phyloP scores from a whole-genome alignment of 192 early-diverging fungal species.

The Coemansia sp. region DNA sequence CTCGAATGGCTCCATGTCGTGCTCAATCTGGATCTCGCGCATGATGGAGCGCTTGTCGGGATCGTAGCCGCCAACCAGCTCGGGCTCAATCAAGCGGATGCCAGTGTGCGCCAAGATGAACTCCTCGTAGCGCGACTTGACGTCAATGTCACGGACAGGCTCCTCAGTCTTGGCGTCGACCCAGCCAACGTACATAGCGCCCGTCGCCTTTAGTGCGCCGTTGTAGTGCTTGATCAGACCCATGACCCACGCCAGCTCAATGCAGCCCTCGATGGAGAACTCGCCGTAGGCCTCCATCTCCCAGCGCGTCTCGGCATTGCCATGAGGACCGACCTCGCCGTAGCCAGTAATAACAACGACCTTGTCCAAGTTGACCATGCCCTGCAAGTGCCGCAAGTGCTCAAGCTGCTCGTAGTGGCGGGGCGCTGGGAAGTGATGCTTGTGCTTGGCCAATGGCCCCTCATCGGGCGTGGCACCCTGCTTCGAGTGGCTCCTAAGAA shows the following conservation, averaged over 20 bases:
- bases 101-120: slow-evolving; percentile 81
- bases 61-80: slow-evolving; percentile 83
- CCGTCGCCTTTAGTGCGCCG: slow-evolving; percentile 15
- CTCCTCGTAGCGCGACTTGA: slow-evolving; percentile 90
- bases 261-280: slow-evolving; percentile 63
- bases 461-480: neutral
- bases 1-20: slow-evolving; percentile 89
- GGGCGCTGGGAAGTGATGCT: slow-evolving; percentile 80
- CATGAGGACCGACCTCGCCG: slow-evolving; percentile 92
- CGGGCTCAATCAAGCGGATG: slow-evolving; percentile 78
- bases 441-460: slow-evolving; percentile 83
- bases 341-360: slow-evolving; percentile 93
- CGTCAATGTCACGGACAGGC: slow-evolving; percentile 83
- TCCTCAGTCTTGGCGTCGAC: slow-evolving; percentile 84
- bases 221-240: slow-evolving; percentile 89
- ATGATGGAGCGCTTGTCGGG: slow-evolving; percentile 81
- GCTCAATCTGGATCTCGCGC: slow-evolving; percentile 88
- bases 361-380: slow-evolving; percentile 90
- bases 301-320: slow-evolving; percentile 92
- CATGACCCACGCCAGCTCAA: slow-evolving; percentile 99
- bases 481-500: neutral
- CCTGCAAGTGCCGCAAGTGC: slow-evolving; percentile 66
- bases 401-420: slow-evolving; percentile 66
- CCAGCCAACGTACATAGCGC: slow-evolving; percentile 68
- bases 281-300: slow-evolving; percentile 90